Base-by-base conservation (phyloP, 169 alveolate genomes). In the Cryptosporidium baileyi region DNA sequence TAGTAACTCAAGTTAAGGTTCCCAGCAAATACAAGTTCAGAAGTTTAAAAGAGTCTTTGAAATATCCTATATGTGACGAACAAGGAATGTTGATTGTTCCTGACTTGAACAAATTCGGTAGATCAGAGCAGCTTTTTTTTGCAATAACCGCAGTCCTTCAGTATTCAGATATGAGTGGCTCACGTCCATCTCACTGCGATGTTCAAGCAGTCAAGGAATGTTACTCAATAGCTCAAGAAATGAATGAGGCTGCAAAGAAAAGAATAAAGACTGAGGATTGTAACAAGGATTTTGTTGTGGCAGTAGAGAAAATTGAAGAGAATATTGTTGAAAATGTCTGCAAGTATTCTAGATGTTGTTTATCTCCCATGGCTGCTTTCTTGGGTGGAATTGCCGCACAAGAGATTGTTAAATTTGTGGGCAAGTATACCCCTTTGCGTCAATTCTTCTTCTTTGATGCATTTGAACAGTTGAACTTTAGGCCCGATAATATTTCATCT, bases 301-400 rank as follows among this genome's bases (percentile, higher is more conserved):
- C 91, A 43, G 95, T 93, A n/a, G 97, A 92, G 40, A 93, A 90
- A 62, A 80, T 95, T 54, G 97, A 94, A 45, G 95, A 93, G 81
- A 79, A 90, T 36, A 88, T 96, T 9, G 89, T 96, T 22, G 89
- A 67, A 19, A 93, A 92, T 7, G 93, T 95, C n/a, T 91, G 96
- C 36, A 79, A 65, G 32, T 94, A 85, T 85, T 91, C 97, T 3
- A 79, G 82, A 47, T 79, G 96, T 17, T 92, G 92, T 82, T 88
- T 97, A 38, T 91, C 99, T 13, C 99, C 99, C 1, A 92, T 97
- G 82, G 95, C 98, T 2, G 96, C 99, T 34, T 97, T 97, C 89
- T 93, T 97, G 80, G 99, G 99, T 51, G 99, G 99, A 15, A 91
- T 98, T 43, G 94, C 97, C 9, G 98, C 99, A 11, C 98, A 97